Conservation (phyloP, 1,139 yeast genomes). For the Geotrichum restrictum region DNA sequence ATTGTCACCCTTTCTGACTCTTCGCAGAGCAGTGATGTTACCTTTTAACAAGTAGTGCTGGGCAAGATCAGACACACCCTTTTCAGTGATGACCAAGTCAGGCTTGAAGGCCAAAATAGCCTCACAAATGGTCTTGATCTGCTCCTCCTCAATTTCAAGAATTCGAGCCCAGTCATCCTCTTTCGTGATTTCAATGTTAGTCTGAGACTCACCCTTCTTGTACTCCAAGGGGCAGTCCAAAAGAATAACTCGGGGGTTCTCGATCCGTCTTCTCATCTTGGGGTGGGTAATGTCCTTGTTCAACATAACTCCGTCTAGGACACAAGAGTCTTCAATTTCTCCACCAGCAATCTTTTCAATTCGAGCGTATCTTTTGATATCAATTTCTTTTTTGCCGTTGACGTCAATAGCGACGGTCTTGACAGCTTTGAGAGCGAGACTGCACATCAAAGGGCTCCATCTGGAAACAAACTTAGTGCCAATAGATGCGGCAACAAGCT, state of each 20-base stretch:
- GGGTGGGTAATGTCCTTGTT: conserved; percentile 98
- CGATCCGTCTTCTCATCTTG: conserved; percentile 85
- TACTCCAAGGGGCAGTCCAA: conserved; percentile 96
- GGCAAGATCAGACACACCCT: conserved; percentile 97
- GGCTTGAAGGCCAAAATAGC: conserved; percentile 83
- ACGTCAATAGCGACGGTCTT: conserved; percentile 70
- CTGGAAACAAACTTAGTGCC: conserved; percentile 92
- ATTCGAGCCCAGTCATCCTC: conserved; percentile 97
- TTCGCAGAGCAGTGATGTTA: conserved; percentile 86
- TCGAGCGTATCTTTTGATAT: conserved; percentile 86
- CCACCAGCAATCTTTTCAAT: conserved; percentile 98
- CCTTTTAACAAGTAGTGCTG: conserved; percentile 94
- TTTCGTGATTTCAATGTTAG: conserved; percentile 93
- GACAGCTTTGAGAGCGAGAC: conserved; percentile 81
- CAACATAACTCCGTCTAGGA: conserved; percentile 85
- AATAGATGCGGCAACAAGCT: conserved; percentile 82
- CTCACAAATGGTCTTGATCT: conserved; percentile 82
- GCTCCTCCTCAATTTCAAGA: conserved; percentile 96
- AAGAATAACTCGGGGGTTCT: conserved; percentile 81
- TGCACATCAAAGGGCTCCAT: conserved; percentile 93
- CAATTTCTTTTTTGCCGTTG: conserved; percentile 73
- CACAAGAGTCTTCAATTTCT: conserved; percentile 82
- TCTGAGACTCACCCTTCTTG: conserved; percentile 98
- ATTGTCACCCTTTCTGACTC: conserved; percentile 93
- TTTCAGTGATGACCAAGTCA: conserved; percentile 91